Conservation (phyloP, 1,284 basidiomycete genomes). For the Tetrapyrgos nigripes region DNA sequence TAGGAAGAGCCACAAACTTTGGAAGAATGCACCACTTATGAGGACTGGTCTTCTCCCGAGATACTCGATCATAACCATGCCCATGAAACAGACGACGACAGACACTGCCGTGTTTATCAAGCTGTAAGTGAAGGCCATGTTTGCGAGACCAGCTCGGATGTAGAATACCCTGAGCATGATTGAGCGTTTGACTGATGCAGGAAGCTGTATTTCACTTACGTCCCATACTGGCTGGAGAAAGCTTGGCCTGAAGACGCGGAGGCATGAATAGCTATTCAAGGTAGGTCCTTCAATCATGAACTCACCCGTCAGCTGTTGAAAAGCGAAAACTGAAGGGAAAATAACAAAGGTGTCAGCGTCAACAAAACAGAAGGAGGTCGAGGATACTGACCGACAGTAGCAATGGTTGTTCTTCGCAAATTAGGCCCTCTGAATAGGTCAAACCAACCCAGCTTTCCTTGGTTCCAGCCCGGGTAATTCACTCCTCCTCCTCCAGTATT, state of each 20-base stretch:
- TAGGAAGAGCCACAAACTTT: constrained; percentile 14
- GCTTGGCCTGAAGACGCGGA: constrained; percentile 6
- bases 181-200: neutral
- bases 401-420: constrained; percentile 14
- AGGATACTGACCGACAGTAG: constrained; percentile 9
- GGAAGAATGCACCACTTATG: constrained; percentile 14
- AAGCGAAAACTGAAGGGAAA: constrained; percentile 16
- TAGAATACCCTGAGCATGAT: constrained; percentile 12
- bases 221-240: constrained; percentile 18
- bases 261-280: neutral
- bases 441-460: constrained; percentile 11
- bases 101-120: constrained; percentile 17
- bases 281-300: neutral
- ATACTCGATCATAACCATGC: constrained; percentile 14
- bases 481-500: too few relatives aligned
- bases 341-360: neutral
- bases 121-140: constrained; percentile 15
- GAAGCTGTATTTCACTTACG: constrained; percentile 4
- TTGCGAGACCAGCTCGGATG: constrained; percentile 13
- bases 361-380: neutral
- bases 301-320: constrained; percentile 17
- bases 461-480: too few relatives aligned
- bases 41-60: constrained; percentile 15
- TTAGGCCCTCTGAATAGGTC: constrained; percentile 14
- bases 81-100: constrained; percentile 14